Conservation (phyloP, 148 eudicot genomes). For the Chenopodium formosanum region DNA sequence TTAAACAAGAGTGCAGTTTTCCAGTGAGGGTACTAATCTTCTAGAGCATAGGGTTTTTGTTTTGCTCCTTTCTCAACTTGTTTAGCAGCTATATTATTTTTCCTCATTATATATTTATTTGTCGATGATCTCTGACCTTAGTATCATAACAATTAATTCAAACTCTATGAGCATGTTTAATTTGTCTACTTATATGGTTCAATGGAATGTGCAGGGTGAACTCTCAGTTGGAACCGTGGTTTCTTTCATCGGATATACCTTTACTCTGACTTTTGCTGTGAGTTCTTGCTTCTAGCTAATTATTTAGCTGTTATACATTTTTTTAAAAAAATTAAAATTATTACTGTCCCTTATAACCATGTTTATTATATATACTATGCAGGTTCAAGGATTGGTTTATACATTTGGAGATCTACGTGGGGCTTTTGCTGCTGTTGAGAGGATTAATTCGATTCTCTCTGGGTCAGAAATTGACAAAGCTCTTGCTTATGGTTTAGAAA, state of each 20-base stretch:
- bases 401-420: slow-evolving; percentile 98
- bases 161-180: not conserved
- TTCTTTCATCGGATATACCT: slow-evolving; percentile 94
- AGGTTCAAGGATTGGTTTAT: slow-evolving; percentile 98
- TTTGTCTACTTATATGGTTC: not conserved
- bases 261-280: slow-evolving; percentile 94
- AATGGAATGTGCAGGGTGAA: slow-evolving; percentile 68
- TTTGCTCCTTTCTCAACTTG: not conserved
- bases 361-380: slow-evolving; percentile 16
- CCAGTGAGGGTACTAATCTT: not conserved
- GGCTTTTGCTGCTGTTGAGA: slow-evolving; percentile 90
- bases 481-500: slow-evolving; percentile 79
- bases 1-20: not conserved
- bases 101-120: not conserved
- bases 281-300: slow-evolving; percentile 31
- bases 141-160: slow-evolving; percentile 3
- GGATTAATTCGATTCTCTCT: slow-evolving; percentile 85
- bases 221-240: slow-evolving; percentile 86
- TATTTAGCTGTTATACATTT: not conserved
- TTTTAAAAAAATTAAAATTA: not conserved
- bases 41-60: not conserved
- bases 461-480: slow-evolving; percentile 83
- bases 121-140: not conserved
- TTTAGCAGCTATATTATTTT: not conserved
- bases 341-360: slow-evolving; percentile 7